Evolutionary conservation across 164 flowering plant genomes (phyloP), one percentile per base, ranked within the genome.

Genomic region (Macadamia integrifolia): DNA sequence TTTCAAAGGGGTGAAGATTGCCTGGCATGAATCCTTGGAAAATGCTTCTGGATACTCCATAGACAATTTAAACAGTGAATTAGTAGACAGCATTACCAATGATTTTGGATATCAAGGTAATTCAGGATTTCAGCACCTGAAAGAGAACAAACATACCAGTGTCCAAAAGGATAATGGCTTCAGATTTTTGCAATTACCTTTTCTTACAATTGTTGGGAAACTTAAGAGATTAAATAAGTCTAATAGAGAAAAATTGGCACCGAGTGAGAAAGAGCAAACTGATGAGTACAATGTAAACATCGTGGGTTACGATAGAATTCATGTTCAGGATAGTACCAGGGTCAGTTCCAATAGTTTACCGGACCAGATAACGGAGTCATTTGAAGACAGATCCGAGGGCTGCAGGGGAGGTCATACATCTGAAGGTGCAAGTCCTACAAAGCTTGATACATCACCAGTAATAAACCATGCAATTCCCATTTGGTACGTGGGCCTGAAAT

Each of bases 401-500:
- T 2, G 3, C 40, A 66, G 69, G 57, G 69, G 60, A 13, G 80
- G 56, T 60, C 72, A 72, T 58, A 75, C 74, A 55, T 66, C 73
- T 67, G 66, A 50, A 35, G 69, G 55, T 65, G 70, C 73, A 15
- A 56, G 71, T 56, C 62, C 62, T 6, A 52, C 61, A 48, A 80
- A 75, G 66, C 68, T 64, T 62, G 82, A 76, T 52, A 71, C 79
- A 60, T 73, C 69, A 69, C 35, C 66, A 66, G 68, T 72, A 64
- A 72, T 64, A 53, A 56, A 75, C 56, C 75, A 69, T 75, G 60
- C 78, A 50, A 48, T 57, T 70, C 71, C 69, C 6, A 42, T 63
- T 62, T 74, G 75, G 80, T 78, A 76, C 29, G 31, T 61, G 62
- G 67, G 65, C 68, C 44, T 74, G 52, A 76, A 76, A 66, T 71